phyloP scores from a whole-genome alignment of 2,329 filamentous ascomycete species.

The Ophiostoma populinum region DNA sequence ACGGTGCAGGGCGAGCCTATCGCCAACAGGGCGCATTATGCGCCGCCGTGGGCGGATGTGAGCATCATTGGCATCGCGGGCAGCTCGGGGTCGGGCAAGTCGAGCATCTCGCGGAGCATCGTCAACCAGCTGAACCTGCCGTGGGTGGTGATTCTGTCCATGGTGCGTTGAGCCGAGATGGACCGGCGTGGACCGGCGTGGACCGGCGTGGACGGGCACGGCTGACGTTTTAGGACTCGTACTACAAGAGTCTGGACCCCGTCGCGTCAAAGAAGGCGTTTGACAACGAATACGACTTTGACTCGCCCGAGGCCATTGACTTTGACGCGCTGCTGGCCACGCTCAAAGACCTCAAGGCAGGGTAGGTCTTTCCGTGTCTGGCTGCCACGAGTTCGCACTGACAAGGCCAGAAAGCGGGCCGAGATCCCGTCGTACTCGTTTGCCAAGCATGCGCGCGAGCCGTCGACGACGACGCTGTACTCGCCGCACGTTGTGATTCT shows the following conservation, averaged over 20 bases:
- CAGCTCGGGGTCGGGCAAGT: constrained; percentile 88
- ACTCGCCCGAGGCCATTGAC: constrained; percentile 84
- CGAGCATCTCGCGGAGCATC: constrained; percentile 81
- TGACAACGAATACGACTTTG: constrained; percentile 86
- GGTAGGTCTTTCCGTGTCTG: constrained; percentile 43
- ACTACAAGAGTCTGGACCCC: constrained; percentile 75
- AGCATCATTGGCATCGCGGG: constrained; percentile 95
- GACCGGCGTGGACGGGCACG: not conserved
- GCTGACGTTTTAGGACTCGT: constrained; percentile 54
- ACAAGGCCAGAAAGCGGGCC: constrained; percentile 50
- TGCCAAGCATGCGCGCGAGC: constrained; percentile 65
- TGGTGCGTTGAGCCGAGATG: constrained; percentile 42
- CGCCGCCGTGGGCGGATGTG: constrained; percentile 87
- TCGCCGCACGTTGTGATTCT: constrained; percentile 90
- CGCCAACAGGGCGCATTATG: constrained; percentile 55
- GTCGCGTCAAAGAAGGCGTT: constrained; percentile 72
- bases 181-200: too few species aligned
- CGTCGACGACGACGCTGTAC: constrained; percentile 75
- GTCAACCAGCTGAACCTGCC: constrained; percentile 78
- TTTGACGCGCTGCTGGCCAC: constrained; percentile 75
- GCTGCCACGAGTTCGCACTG: not conserved
- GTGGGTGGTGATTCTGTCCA: constrained; percentile 95
- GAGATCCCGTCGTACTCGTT: constrained; percentile 95
- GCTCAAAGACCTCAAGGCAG: constrained; percentile 72
- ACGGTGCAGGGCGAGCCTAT: constrained; percentile 22